phyloP scores from a whole-genome alignment of 202 grass and related monocot species.

The Digitaria exilis region DNA sequence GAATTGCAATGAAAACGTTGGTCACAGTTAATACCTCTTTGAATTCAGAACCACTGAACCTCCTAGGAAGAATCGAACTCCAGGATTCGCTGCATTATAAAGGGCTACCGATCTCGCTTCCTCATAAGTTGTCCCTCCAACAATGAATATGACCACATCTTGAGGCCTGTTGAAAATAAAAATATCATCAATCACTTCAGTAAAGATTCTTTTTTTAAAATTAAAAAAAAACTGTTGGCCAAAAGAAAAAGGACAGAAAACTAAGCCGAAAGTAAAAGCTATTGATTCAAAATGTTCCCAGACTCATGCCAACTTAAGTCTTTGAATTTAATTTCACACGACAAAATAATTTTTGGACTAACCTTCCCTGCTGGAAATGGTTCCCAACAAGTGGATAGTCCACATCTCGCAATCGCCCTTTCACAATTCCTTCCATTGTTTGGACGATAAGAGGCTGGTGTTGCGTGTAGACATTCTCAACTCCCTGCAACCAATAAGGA shows the following conservation, averaged over 20 bases:
- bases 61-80: slow-evolving; percentile 92
- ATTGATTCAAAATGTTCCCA: background rate
- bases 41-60: slow-evolving; percentile 91
- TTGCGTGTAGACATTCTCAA: slow-evolving; percentile 97
- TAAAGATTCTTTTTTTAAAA: slow-evolving; percentile 12
- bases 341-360: slow-evolving; percentile 29
- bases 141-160: slow-evolving; percentile 96
- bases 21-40: slow-evolving; percentile 57
- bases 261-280: background rate
- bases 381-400: slow-evolving; percentile 96
- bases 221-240: slow-evolving; percentile 21
- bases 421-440: slow-evolving; percentile 95
- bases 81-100: slow-evolving; percentile 75
- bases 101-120: slow-evolving; percentile 86
- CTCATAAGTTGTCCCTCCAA: slow-evolving; percentile 96
- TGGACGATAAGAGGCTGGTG: slow-evolving; percentile 96
- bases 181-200: slow-evolving; percentile 2
- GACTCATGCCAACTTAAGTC: background rate
- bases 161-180: slow-evolving; percentile 70
- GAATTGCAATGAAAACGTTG: background rate
- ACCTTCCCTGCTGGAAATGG: slow-evolving; percentile 97
- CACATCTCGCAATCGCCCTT: slow-evolving; percentile 83
- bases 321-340: slow-evolving; percentile 27
- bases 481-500: slow-evolving; percentile 61
- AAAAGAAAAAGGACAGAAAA: background rate